A percentile compares a stretch with the other conserved stretches of the same genome.
These are phyloP conservation scores for Vararia minispora DNA, from an alignment of 768 basidiomycete genomes.

Conservation along the genomic window DNA sequence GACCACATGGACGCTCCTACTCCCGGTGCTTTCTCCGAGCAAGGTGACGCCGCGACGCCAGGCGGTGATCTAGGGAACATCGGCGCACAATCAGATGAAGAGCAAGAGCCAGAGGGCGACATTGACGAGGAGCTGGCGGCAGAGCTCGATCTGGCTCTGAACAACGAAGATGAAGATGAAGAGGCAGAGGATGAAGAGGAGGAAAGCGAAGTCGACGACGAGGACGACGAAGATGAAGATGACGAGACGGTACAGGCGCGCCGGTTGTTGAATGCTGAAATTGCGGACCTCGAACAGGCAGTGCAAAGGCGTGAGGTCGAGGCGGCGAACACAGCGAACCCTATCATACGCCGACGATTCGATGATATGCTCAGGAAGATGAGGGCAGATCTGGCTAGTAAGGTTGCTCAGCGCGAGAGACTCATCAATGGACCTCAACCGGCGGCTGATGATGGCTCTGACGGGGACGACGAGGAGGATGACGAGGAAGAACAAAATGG, in stretches of 20 bases:
- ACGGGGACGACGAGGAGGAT: slow-evolving; percentile 26
- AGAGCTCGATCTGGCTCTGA: slow-evolving; percentile 79
- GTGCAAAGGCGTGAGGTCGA: slow-evolving; percentile 79
- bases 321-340: slow-evolving; percentile 74
- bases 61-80: slow-evolving; percentile 44
- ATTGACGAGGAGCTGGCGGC: slow-evolving; percentile 86
- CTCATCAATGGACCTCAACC: too few species aligned
- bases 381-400: slow-evolving; percentile 77
- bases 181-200: slow-evolving; percentile 65
- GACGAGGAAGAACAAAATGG: too few species aligned
- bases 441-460: slow-evolving; percentile 29
- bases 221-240: slow-evolving; percentile 70
- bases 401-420: slow-evolving; percentile 58
- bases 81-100: slow-evolving; percentile 48
- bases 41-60: slow-evolving; percentile 51
- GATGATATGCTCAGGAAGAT: slow-evolving; percentile 89
- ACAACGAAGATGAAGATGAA: slow-evolving; percentile 47
- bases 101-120: slow-evolving; percentile 57
- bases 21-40: slow-evolving; percentile 56
- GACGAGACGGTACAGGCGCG: slow-evolving; percentile 62
- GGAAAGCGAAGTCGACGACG: slow-evolving; percentile 36
- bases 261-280: slow-evolving; percentile 80
- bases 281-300: slow-evolving; percentile 79
- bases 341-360: slow-evolving; percentile 88
- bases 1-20: slow-evolving; percentile 51